A percentile compares a stretch with the other conserved stretches of the same genome.
Evolutionary conservation across 2,329 filamentous ascomycete genomes (phyloP).

Genomic region (Epichloe scottii): DNA sequence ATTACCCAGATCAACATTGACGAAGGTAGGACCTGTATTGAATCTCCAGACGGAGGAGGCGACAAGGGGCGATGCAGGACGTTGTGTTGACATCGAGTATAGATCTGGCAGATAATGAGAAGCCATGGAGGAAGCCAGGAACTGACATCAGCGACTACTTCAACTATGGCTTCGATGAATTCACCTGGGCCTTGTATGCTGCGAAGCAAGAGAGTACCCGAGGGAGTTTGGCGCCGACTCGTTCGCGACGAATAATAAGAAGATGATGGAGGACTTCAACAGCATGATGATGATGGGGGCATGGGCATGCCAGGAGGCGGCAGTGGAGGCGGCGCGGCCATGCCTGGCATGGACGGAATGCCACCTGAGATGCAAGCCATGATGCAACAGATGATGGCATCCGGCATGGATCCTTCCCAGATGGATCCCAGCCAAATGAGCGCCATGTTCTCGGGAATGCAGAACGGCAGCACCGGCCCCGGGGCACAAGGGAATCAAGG

Average conservation of each 20-base stretch:
- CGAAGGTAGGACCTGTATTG: slow-evolving; percentile 30
- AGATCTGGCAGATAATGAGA: slow-evolving; percentile 68
- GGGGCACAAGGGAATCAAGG: slow-evolving; percentile 36
- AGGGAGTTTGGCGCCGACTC: slow-evolving; percentile 58
- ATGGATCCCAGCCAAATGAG: slow-evolving; percentile 49
- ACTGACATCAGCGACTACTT: slow-evolving; percentile 95
- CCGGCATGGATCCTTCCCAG: slow-evolving; percentile 52
- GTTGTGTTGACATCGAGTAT: not conserved
- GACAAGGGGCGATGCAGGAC: not conserved
- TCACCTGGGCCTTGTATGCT: slow-evolving; percentile 92
- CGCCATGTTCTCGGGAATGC: slow-evolving; percentile 48
- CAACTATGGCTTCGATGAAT: slow-evolving; percentile 98
- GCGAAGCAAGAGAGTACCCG: slow-evolving; percentile 73
- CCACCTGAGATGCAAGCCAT: slow-evolving; percentile 54
- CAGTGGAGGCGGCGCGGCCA: slow-evolving; percentile 23
- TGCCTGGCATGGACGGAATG: slow-evolving; percentile 50
- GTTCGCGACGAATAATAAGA: slow-evolving; percentile 56
- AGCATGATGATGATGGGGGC: slow-evolving; percentile 55
- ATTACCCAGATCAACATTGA: slow-evolving; percentile 67
- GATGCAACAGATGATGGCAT: slow-evolving; percentile 59
- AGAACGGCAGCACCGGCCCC: slow-evolving; percentile 30
- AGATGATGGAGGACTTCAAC: slow-evolving; percentile 61
- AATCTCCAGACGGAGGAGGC: not conserved
- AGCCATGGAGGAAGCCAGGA: slow-evolving; percentile 89
- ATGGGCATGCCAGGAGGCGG: slow-evolving; percentile 30